Evolutionary conservation across 305 asterid genomes (phyloP).

Genomic region (Solanum hybrid): DNA sequence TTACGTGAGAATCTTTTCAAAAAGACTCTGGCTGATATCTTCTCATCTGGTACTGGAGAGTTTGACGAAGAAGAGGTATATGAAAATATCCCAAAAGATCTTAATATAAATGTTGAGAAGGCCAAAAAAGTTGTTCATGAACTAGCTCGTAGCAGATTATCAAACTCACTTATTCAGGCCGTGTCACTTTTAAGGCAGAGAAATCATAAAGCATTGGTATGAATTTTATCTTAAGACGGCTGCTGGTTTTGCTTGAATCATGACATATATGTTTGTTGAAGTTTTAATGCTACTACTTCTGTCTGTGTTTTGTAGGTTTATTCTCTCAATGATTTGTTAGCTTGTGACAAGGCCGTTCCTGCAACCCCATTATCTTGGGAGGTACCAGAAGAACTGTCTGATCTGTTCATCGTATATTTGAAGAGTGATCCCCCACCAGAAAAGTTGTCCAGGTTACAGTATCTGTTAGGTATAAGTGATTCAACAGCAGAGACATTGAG

Average conservation of each 20-base stretch:
- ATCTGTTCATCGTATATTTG: conserved; percentile 54
- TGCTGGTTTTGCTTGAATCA: background rate
- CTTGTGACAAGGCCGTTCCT: conserved; percentile 93
- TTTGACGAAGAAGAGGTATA: conserved; percentile 80
- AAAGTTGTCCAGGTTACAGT: conserved; percentile 60
- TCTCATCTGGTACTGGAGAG: conserved; percentile 97
- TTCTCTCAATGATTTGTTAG: conserved; percentile 79
- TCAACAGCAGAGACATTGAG: conserved; percentile 54
- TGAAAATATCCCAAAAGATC: conserved; percentile 73
- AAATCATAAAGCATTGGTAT: conserved; percentile 69
- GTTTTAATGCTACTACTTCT: background rate
- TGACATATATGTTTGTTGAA: background rate
- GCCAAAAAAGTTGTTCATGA: conserved; percentile 60
- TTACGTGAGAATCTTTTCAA: conserved; percentile 77
- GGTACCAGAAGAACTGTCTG: conserved; percentile 64
- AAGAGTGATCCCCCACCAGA: conserved; percentile 54
- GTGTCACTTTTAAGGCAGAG: conserved; percentile 81
- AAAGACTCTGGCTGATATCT: conserved; percentile 55
- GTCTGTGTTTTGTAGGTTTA: conserved; percentile 44
- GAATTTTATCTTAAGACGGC: conserved; percentile 12
- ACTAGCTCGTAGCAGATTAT: conserved; percentile 58
- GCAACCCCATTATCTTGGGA: conserved; percentile 77
- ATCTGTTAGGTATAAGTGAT: conserved; percentile 73
- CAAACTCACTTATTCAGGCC: conserved; percentile 86
- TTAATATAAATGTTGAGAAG: conserved; percentile 52